These are phyloP conservation scores for Reticulomyxa filosa DNA, from an alignment of 78 protist genomes.

Conservation along the genomic window DNA sequence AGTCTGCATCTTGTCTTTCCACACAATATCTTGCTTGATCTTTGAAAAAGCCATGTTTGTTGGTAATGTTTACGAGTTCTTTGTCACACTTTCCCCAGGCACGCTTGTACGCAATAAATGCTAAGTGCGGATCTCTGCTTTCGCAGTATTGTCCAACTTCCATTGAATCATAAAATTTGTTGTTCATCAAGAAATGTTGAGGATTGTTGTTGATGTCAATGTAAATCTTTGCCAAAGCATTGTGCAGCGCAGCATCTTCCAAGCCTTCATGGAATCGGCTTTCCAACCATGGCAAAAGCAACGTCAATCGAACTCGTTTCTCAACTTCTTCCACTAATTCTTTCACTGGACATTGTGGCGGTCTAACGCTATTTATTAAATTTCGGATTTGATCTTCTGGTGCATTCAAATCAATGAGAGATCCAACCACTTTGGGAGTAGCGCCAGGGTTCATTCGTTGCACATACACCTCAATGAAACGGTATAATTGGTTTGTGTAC, in stretches of 20 bases:
- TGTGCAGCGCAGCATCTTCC: slow-evolving; percentile 78
- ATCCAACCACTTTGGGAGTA: slow-evolving; percentile 86
- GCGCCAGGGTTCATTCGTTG: slow-evolving; percentile 29
- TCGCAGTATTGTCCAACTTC: slow-evolving; percentile 89
- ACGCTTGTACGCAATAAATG: slow-evolving; percentile 66
- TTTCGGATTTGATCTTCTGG: slow-evolving; percentile 68
- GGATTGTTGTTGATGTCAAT: slow-evolving; percentile 67
- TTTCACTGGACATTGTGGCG: slow-evolving; percentile 62
- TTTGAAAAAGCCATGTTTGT: slow-evolving; percentile 79
- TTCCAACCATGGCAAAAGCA: slow-evolving; percentile 91
- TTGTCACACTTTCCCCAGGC: slow-evolving; percentile 69
- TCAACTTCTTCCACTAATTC: slow-evolving; percentile 78
- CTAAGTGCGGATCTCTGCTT: slow-evolving; percentile 93
- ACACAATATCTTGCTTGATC: slow-evolving; percentile 87
- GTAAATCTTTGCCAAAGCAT: slow-evolving; percentile 95
- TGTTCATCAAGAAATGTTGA: slow-evolving; percentile 72
- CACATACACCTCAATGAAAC: slow-evolving; percentile 83
- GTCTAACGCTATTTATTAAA: slow-evolving; percentile 50
- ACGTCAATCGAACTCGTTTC: slow-evolving; percentile 80
- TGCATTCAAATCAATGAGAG: slow-evolving; percentile 77
- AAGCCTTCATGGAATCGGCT: slow-evolving; percentile 46
- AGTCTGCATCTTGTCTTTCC: slow-evolving; percentile 71
- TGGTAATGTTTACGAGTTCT: slow-evolving; percentile 81
- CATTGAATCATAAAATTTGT: slow-evolving; percentile 53
- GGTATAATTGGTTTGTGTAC: slow-evolving; percentile 15